Conservation (phyloP, 805 yeast species). For the Schwanniomyces vanrijiae region DNA sequence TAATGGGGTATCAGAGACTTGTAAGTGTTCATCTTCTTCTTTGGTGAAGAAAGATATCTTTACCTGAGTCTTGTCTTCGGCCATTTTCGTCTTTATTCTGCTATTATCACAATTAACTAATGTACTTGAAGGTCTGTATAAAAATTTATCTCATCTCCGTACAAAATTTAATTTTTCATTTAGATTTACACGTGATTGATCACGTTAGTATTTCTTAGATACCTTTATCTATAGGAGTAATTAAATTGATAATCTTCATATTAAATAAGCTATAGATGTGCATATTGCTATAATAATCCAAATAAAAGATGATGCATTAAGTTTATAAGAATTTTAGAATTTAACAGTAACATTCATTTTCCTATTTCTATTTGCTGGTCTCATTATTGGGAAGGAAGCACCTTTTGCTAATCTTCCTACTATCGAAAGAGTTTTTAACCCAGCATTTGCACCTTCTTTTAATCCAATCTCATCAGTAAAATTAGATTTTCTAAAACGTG, state of each 20-base stretch:
- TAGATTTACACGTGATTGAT: neutral
- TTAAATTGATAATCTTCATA: no score
- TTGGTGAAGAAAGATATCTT: slow-evolving; percentile 83
- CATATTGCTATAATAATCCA: neutral
- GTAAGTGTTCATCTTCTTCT: slow-evolving; percentile 72
- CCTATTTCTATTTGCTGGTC: slow-evolving; percentile 11
- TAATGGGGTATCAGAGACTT: slow-evolving; percentile 75
- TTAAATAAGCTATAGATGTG: neutral
- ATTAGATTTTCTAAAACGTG: slow-evolving; percentile 15
- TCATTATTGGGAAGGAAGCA: slow-evolving; percentile 17
- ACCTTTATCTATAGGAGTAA: no score
- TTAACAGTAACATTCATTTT: slow-evolving; percentile 16
- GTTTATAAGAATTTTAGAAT: slow-evolving; percentile 1
- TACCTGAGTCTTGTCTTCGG: slow-evolving; percentile 56
- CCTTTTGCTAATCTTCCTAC: slow-evolving; percentile 21
- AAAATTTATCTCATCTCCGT: slow-evolving; percentile 9
- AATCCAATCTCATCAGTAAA: slow-evolving; percentile 12
- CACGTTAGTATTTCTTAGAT: no score
- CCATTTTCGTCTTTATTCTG: slow-evolving; percentile 12
- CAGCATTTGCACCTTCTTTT: slow-evolving; percentile 16
- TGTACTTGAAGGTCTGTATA: neutral
- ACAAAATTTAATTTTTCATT: slow-evolving; percentile 3
- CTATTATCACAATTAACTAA: neutral
- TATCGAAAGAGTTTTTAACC: slow-evolving; percentile 17
- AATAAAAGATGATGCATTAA: neutral